These are phyloP conservation scores for Grifola frondosa DNA, from an alignment of 1,284 basidiomycete genomes.

Conservation along the genomic window DNA sequence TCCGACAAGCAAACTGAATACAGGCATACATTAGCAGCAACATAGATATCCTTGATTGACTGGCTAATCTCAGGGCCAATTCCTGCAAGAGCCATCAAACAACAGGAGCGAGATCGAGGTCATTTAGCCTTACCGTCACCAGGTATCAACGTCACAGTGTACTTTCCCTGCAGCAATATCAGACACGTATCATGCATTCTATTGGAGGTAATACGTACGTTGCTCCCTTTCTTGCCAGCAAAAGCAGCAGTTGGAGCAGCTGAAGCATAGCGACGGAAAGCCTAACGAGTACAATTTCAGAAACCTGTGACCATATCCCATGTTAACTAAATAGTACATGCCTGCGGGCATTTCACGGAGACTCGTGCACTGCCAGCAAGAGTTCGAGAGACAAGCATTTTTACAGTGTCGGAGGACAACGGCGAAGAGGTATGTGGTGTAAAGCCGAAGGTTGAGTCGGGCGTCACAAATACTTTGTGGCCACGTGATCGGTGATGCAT, in stretches of 20 bases:
- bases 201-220: slow-evolving; percentile 45
- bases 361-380: slow-evolving; percentile 54
- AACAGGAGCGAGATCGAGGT: too few relatives aligned
- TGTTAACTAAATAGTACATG: slow-evolving; percentile 24
- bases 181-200: background rate
- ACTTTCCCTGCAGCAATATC: slow-evolving; percentile 74
- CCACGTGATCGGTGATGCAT: slow-evolving; percentile 31
- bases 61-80: slow-evolving; percentile 99
- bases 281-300: slow-evolving; percentile 42
- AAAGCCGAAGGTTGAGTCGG: slow-evolving; percentile 24
- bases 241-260: slow-evolving; percentile 82
- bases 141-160: slow-evolving; percentile 89
- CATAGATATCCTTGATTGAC: slow-evolving; percentile 94
- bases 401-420: slow-evolving; percentile 27
- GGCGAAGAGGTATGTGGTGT: slow-evolving; percentile 19
- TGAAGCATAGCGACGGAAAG: slow-evolving; percentile 64
- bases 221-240: slow-evolving; percentile 82
- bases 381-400: slow-evolving; percentile 61
- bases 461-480: slow-evolving; percentile 19
- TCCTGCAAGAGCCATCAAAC: slow-evolving; percentile 49
- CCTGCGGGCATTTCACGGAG: slow-evolving; percentile 46
- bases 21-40: slow-evolving; percentile 72
- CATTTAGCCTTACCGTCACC: slow-evolving; percentile 86
- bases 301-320: too few relatives aligned
- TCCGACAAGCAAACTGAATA: background rate